Evolutionary conservation across 1,284 basidiomycete genomes (phyloP), one percentile per base, ranked within the genome.

Genomic region (Malassezia sympodialis): DNA sequence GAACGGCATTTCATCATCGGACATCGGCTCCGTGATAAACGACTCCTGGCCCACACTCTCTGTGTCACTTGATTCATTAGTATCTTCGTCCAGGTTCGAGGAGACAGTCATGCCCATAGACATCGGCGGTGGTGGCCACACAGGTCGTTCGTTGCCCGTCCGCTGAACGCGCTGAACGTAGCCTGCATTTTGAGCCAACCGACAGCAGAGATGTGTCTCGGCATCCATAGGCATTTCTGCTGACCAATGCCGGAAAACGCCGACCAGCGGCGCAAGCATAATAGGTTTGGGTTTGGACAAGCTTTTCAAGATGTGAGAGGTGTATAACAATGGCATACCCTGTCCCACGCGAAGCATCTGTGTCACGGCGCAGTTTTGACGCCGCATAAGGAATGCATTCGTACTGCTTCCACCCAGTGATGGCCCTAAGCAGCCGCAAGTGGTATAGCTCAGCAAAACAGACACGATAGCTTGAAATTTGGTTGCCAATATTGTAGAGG

Each of bases 271-370:
- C 12, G 58, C 43, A n/a, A 73, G 63, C 46, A 62, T 62, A 12
- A 70, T 67, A 19, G 62, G 56, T 42, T 61, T 65, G 14, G 60
- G 35, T 53, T 61, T 64, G 21, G 65, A 57, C 39, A 66, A 61
- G 12, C 48, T 56, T 34, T 59, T 64, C 34, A 59, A 58, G 4
- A 62, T 61, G 49, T 64, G 64, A n/a, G 55, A 50, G 30, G 72
- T 67, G 46, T 69, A 69, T 42, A 70, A 58, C 21, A 72, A 59
- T 14, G 63, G 58, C 71, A 72, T 72, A 26, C 71, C 71, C 48
- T 71, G 66, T 8, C 68, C 64, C 0, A 72, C 58, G 6, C 69
- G 61, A n/a, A 72, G 57, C 71, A 73, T 73, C 56, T 73, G 71
- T 11, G 63, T 67, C 15, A 73, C 62, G n/a, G 71, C 69, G 37